Evolutionary conservation across 225 moss, liverwort and hornwort genomes (phyloP).

Genomic region (Physcomitrium patens): DNA sequence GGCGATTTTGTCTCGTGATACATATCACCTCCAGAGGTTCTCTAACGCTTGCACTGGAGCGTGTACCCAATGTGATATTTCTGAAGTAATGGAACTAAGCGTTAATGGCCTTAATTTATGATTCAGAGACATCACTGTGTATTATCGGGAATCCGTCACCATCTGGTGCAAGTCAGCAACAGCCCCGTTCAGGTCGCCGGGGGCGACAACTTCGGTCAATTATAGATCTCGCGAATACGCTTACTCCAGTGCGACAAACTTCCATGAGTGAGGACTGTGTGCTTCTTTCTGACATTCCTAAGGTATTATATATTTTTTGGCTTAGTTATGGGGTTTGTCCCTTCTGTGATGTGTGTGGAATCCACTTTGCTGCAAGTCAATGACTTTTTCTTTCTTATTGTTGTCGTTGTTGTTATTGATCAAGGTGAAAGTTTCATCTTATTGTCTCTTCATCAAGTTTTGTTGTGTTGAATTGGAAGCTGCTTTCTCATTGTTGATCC

Average conservation of each 20-base stretch:
- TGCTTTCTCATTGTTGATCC: background rate
- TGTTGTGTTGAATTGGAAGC: conserved; percentile 1
- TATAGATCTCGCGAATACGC: too few species aligned
- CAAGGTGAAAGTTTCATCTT: background rate
- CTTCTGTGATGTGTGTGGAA: background rate
- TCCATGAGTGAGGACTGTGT: conserved; percentile 54
- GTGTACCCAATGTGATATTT: background rate
- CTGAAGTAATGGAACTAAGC: conserved; percentile 11
- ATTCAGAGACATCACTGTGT: too few species aligned
- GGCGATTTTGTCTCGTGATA: background rate
- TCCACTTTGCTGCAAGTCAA: background rate
- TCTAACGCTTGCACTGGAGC: background rate
- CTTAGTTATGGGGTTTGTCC: background rate
- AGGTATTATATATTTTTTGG: conserved; percentile 33
- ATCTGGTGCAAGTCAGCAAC: too few species aligned
- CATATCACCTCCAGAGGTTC: background rate
- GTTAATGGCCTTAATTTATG: conserved; percentile 23
- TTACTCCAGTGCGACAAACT: conserved; percentile 45
- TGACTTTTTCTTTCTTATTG: background rate
- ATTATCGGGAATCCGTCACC: too few species aligned
- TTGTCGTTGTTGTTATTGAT: too few species aligned
- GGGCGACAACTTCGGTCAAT: too few species aligned
- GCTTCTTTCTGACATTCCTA: conserved; percentile 41
- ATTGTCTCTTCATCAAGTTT: background rate
- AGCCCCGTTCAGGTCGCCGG: too few species aligned